phyloP scores from a whole-genome alignment of 73 alveolate species.

The Symbiodinium natans region DNA sequence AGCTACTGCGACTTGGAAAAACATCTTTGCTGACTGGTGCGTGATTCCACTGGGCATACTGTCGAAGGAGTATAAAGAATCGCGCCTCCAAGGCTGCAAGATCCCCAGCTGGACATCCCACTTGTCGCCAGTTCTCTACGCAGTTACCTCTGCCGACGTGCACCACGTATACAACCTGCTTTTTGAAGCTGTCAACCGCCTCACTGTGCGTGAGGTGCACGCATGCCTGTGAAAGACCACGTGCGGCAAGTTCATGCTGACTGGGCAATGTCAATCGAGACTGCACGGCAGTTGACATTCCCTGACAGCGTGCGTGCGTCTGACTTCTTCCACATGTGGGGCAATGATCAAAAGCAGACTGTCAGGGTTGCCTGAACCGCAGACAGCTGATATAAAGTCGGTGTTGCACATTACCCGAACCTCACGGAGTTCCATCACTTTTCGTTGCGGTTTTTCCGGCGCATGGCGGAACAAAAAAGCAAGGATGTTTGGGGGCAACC shows the following conservation, averaged over 20 bases:
- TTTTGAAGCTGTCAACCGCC: neutral
- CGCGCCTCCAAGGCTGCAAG: neutral
- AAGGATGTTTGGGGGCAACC: neutral
- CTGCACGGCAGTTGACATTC: neutral
- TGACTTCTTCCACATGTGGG: neutral
- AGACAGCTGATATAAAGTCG: neutral
- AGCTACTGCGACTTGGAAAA: neutral
- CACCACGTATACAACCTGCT: neutral
- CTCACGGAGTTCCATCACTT: neutral
- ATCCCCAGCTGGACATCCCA: neutral
- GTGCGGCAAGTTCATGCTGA: neutral
- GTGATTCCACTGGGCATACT: neutral
- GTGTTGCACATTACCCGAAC: neutral
- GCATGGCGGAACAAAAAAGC: neutral
- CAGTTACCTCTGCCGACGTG: neutral
- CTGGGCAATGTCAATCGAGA: neutral
- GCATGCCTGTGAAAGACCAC: neutral
- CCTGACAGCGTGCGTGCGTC: neutral
- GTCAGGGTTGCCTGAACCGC: neutral
- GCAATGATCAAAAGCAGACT: neutral
- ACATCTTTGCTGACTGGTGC: neutral
- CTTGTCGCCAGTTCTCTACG: neutral
- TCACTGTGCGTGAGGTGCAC: neutral
- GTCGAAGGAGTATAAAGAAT: neutral
- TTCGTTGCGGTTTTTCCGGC: neutral